Evolutionary conservation across 1,284 basidiomycete genomes (phyloP).

Genomic region (Sanguinoderma infundibulare): DNA sequence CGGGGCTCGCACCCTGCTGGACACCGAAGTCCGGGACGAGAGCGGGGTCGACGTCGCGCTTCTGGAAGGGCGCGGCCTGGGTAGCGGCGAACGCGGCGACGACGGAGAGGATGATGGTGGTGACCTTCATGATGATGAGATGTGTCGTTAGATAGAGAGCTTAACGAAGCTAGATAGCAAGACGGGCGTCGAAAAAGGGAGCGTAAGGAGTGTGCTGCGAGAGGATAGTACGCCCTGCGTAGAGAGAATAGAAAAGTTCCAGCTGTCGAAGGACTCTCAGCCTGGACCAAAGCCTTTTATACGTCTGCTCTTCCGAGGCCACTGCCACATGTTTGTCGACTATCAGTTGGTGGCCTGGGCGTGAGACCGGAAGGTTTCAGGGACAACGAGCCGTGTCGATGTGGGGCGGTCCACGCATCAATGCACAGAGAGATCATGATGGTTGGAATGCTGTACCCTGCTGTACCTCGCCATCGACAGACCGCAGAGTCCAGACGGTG

Average conservation of each 20-base stretch:
- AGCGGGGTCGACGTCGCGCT: slow-evolving; percentile 49
- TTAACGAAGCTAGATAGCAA: slow-evolving; percentile 15
- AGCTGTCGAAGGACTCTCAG: slow-evolving; percentile 18
- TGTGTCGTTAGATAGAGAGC: slow-evolving; percentile 6
- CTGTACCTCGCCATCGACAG: no score
- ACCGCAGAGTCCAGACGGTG: not conserved
- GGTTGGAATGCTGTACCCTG: no score
- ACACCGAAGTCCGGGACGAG: slow-evolving; percentile 60
- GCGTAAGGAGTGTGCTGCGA: not conserved
- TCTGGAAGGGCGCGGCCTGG: slow-evolving; percentile 40
- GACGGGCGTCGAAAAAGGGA: slow-evolving; percentile 11
- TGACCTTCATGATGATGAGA: slow-evolving; percentile 31
- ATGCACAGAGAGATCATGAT: no score
- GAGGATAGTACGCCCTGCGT: slow-evolving; percentile 29
- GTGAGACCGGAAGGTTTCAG: no score
- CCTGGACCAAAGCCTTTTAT: slow-evolving; percentile 11
- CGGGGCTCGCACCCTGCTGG: slow-evolving; percentile 51
- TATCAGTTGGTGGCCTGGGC: no score
- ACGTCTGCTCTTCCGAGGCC: not conserved
- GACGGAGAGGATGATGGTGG: slow-evolving; percentile 36
- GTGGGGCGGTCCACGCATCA: slow-evolving; percentile 5
- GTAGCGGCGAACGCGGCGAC: slow-evolving; percentile 41
- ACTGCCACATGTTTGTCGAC: not conserved
- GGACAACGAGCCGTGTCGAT: no score
- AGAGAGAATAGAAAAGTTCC: slow-evolving; percentile 22